Percentiles rank a stretch among this genome's conserved stretches.
Conservation (phyloP, 495 filamentous ascomycete species). For the Podospora pseudocomata region DNA sequence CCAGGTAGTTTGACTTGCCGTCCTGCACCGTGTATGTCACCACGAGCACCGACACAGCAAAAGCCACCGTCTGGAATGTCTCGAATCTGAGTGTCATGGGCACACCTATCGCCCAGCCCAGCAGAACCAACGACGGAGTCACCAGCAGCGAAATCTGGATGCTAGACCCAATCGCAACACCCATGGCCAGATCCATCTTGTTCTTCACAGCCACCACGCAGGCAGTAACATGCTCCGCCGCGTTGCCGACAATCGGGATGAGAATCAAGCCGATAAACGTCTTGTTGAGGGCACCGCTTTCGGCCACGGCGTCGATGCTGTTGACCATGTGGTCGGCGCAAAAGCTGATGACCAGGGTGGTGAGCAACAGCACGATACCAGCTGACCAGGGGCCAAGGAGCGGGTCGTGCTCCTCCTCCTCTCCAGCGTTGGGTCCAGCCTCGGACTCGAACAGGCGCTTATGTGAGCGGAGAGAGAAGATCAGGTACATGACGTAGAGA, state of each 20-base stretch:
- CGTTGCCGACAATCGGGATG: constrained; percentile 95
- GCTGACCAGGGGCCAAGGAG: constrained; percentile 70
- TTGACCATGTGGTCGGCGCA: constrained; percentile 93
- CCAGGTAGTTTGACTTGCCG: constrained; percentile 92
- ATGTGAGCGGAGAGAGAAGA: constrained; percentile 86
- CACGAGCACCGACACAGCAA: constrained; percentile 83
- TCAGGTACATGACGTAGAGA: constrained; percentile 86
- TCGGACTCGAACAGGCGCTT: constrained; percentile 73
- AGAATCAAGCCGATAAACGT: constrained; percentile 95
- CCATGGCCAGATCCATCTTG: constrained; percentile 97
- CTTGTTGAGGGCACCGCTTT: constrained; percentile 81
- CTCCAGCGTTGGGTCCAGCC: constrained; percentile 29
- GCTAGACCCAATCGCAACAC: constrained; percentile 87
- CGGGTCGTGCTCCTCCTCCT: constrained; percentile 51
- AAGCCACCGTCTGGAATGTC: constrained; percentile 84
- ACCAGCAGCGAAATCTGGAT: constrained; percentile 94
- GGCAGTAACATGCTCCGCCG: constrained; percentile 94
- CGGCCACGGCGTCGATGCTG: constrained; percentile 85
- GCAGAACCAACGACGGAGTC: constrained; percentile 83
- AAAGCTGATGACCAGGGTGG: constrained; percentile 80
- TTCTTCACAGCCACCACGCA: constrained; percentile 87
- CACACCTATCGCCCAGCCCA: constrained; percentile 77
- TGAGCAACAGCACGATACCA: constrained; percentile 62
- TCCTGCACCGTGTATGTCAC: constrained; percentile 92
- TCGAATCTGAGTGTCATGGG: constrained; percentile 92